Conservation (phyloP, 2,329 filamentous ascomycete genomes). For the Arthrobotrys sinensis region DNA sequence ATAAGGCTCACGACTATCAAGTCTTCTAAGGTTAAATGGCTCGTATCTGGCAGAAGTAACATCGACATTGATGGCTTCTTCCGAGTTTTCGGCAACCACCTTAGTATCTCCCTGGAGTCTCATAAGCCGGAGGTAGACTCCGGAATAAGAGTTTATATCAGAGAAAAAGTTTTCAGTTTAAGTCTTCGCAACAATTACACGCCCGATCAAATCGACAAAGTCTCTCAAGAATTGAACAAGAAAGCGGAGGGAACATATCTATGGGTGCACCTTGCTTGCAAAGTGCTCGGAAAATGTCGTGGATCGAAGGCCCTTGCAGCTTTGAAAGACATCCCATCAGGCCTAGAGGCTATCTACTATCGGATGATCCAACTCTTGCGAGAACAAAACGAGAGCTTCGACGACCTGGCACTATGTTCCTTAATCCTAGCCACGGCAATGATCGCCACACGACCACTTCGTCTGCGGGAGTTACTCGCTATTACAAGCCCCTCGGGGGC, state of each 20-base stretch:
- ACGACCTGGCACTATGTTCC: no score
- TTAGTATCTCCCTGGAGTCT: background rate
- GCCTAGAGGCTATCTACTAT: no score
- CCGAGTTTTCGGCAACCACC: background rate
- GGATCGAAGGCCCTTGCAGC: background rate
- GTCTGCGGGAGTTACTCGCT: no score
- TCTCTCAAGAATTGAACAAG: background rate
- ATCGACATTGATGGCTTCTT: constrained; percentile 7
- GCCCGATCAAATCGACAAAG: background rate
- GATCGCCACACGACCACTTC: no score
- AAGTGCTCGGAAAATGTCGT: background rate
- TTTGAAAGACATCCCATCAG: background rate
- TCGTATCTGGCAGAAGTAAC: background rate
- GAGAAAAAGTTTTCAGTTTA: background rate
- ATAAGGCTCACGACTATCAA: background rate
- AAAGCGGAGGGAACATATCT: constrained; percentile 5
- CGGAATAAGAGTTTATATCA: background rate
- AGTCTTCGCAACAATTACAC: background rate
- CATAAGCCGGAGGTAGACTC: background rate
- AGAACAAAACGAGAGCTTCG: no score
- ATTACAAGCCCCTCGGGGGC: no score
- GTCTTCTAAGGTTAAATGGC: background rate
- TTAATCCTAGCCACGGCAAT: no score
- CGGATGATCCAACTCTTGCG: no score
- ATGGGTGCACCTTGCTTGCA: constrained; percentile 5